Percentiles rank a stretch among this genome's conserved stretches.
Conservation (phyloP, 495 filamentous ascomycete genomes). For the Aspergillus biplanus region DNA sequence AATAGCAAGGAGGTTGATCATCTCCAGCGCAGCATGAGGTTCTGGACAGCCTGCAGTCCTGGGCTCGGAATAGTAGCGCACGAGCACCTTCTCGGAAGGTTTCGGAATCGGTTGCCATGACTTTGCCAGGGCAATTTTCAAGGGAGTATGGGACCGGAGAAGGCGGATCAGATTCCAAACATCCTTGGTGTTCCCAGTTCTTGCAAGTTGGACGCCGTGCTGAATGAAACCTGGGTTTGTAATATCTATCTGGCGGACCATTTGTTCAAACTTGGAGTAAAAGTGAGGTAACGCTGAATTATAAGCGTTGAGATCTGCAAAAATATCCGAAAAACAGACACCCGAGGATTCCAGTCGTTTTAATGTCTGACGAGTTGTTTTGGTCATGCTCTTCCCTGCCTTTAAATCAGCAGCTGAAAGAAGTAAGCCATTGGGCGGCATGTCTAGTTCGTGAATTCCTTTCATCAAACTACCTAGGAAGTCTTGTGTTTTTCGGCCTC, state of each 20-base stretch:
- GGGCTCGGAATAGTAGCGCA: constrained; percentile 35
- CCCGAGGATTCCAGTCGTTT: constrained; percentile 35
- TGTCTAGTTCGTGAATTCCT: constrained; percentile 35
- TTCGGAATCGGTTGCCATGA: constrained; percentile 36
- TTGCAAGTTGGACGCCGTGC: constrained; percentile 34
- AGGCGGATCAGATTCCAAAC: constrained; percentile 42
- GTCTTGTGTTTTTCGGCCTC: constrained; percentile 13
- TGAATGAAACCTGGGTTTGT: constrained; percentile 35
- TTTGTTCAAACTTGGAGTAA: constrained; percentile 33
- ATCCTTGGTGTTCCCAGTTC: constrained; percentile 36
- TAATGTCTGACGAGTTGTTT: constrained; percentile 31
- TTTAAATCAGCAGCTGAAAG: constrained; percentile 35
- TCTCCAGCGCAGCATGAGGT: constrained; percentile 40
- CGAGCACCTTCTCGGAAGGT: constrained; percentile 35
- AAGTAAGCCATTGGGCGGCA: constrained; percentile 40
- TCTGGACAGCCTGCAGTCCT: constrained; percentile 33
- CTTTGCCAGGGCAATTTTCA: constrained; percentile 43
- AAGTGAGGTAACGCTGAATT: constrained; percentile 32
- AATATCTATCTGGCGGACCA: constrained; percentile 41
- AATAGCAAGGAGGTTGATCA: constrained; percentile 45
- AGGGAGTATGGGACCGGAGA: constrained; percentile 41
- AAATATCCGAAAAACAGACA: constrained; percentile 36
- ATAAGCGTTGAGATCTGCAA: constrained; percentile 32
- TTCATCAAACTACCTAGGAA: constrained; percentile 37
- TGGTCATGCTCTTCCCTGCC: constrained; percentile 28